These are phyloP conservation scores for Cutaneotrichosporon dermatis DNA, from an alignment of 1,284 basidiomycete species.

Conservation along the genomic window DNA sequence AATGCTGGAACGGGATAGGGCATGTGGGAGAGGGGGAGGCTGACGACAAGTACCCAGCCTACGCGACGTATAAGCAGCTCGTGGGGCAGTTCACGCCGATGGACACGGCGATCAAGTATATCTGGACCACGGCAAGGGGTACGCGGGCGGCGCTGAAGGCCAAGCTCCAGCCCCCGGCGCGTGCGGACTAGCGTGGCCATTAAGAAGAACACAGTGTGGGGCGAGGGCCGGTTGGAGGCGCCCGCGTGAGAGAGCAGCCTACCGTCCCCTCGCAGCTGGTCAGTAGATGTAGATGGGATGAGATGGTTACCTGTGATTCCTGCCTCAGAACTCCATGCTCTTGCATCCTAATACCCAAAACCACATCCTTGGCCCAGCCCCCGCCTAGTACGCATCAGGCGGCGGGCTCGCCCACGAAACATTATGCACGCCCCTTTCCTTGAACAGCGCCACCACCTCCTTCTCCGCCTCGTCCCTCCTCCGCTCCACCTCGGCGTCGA, in stretches of 20 bases:
- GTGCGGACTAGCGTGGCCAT: too few species aligned
- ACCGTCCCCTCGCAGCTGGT: too few species aligned
- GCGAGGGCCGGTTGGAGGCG: too few species aligned
- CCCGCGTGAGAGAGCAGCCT: too few species aligned
- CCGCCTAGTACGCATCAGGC: constrained; percentile 3
- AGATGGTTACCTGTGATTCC: too few species aligned
- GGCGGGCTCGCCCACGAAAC: constrained; percentile 44
- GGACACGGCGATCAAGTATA: constrained; percentile 50
- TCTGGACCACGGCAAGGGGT: constrained; percentile 34
- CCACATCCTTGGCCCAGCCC: too few species aligned
- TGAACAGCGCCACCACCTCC: constrained; percentile 53
- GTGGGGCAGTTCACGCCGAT: constrained; percentile 76
- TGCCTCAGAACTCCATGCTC: too few species aligned
- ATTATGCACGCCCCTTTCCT: constrained; percentile 55
- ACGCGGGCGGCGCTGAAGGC: not conserved
- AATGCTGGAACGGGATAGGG: too few species aligned
- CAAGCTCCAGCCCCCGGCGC: not conserved
- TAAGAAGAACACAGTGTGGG: too few species aligned
- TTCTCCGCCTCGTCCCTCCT: constrained; percentile 53
- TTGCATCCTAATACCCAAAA: too few species aligned
- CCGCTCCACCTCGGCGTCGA: constrained; percentile 21
- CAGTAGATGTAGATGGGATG: too few species aligned
- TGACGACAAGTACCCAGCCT: constrained; percentile 61
- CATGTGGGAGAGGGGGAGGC: too few species aligned
- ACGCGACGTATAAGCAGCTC: constrained; percentile 66